These are phyloP conservation scores for Cryphonectria parasitica DNA, from an alignment of 2,329 filamentous ascomycete genomes.

Conservation along the genomic window DNA sequence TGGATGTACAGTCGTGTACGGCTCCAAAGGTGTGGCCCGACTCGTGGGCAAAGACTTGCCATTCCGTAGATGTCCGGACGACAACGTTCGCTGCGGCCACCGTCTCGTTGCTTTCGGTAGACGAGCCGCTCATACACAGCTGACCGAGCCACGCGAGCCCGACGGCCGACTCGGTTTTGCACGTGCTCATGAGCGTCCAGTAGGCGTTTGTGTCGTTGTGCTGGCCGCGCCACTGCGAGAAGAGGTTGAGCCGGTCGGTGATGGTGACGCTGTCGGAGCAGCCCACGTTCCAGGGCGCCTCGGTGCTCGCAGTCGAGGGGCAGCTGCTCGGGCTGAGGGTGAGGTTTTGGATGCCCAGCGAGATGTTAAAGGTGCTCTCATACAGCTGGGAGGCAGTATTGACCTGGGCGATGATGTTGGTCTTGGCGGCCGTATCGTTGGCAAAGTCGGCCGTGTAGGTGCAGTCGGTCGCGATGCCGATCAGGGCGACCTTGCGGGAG, in stretches of 20 bases:
- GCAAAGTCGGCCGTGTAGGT: constrained; percentile 75
- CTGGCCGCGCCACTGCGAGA: constrained; percentile 85
- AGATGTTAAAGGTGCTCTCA: constrained; percentile 92
- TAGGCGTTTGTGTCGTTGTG: constrained; percentile 83
- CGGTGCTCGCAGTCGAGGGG: constrained; percentile 66
- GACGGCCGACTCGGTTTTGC: constrained; percentile 81
- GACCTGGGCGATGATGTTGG: constrained; percentile 81
- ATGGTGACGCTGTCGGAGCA: constrained; percentile 70
- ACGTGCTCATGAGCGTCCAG: constrained; percentile 87
- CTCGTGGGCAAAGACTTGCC: constrained; percentile 96
- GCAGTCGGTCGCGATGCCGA: constrained; percentile 93
- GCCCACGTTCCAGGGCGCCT: constrained; percentile 81
- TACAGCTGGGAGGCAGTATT: constrained; percentile 87
- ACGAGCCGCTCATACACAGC: constrained; percentile 68
- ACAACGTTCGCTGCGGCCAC: constrained; percentile 90
- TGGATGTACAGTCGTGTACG: constrained; percentile 83
- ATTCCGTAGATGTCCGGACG: constrained; percentile 79
- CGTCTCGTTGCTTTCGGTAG: constrained; percentile 63
- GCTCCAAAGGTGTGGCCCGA: constrained; percentile 94
- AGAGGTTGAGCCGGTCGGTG: constrained; percentile 78
- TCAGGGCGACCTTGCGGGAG: constrained; percentile 87
- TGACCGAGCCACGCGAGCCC: constrained; percentile 93
- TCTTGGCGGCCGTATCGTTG: constrained; percentile 64
- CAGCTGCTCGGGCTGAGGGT: constrained; percentile 78
- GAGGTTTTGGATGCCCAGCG: constrained; percentile 84